These are phyloP conservation scores for Passalora sequoiae DNA, from an alignment of 2,329 filamentous ascomycete genomes.

Conservation along the genomic window DNA sequence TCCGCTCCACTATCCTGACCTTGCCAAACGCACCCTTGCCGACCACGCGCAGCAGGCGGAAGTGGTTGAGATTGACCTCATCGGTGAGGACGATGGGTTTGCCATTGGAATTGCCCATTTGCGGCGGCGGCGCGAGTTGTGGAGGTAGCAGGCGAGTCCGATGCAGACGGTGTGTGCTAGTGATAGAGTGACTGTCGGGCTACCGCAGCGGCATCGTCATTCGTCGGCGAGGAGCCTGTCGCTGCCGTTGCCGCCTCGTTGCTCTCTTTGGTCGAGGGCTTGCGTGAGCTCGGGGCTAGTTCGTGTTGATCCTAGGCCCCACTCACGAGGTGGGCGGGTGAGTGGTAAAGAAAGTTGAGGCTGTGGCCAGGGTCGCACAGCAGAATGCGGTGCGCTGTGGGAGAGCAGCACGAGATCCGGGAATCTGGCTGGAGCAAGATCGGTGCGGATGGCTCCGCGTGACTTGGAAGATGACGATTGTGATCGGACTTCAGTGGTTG, in stretches of 20 bases:
- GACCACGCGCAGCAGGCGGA: slow-evolving; percentile 88
- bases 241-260: background rate
- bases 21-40: slow-evolving; percentile 98
- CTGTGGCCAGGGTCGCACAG: background rate
- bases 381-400: background rate
- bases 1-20: slow-evolving; percentile 95
- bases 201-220: slow-evolving; percentile 11
- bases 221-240: slow-evolving; percentile 1
- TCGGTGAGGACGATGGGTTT: slow-evolving; percentile 89
- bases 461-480: background rate
- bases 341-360: slow-evolving; percentile 2
- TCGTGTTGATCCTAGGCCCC: slow-evolving; percentile 7
- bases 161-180: slow-evolving; percentile 1
- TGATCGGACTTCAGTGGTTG: too few relatives aligned
- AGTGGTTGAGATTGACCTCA: slow-evolving; percentile 97
- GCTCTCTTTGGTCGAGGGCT: too few relatives aligned
- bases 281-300: background rate
- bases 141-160: slow-evolving; percentile 4
- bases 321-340: slow-evolving; percentile 7
- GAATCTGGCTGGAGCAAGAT: background rate
- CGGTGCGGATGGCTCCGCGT: background rate
- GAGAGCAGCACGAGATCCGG: background rate
- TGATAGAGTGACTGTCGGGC: slow-evolving; percentile 1
- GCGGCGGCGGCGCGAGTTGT: slow-evolving; percentile 5
- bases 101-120: slow-evolving; percentile 92